Percentiles rank a stretch among this genome's conserved stretches.
phyloP scores from a whole-genome alignment of 1,284 basidiomycete species.

The Megacollybia platyphylla region DNA sequence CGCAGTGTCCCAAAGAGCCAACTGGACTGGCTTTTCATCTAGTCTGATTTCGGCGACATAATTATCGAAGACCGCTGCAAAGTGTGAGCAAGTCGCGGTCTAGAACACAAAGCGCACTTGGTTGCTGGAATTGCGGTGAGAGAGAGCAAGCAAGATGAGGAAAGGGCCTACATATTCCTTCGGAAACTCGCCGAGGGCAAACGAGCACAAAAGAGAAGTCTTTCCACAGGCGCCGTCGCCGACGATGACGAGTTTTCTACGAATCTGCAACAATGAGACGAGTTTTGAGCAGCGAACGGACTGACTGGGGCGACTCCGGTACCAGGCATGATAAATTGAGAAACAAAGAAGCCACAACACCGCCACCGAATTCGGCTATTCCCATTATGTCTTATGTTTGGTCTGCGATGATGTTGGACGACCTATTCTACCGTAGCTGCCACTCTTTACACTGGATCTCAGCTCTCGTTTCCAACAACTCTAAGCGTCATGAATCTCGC shows the following conservation, averaged over 20 bases:
- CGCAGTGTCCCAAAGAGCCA: slow-evolving; percentile 98
- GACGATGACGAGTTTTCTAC: slow-evolving; percentile 86
- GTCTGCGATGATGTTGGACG: too few relatives aligned
- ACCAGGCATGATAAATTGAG: neutral
- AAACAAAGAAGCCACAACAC: too few relatives aligned
- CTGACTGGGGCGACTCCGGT: neutral
- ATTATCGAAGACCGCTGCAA: slow-evolving; percentile 87
- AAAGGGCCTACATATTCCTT: slow-evolving; percentile 76
- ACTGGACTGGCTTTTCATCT: slow-evolving; percentile 92
- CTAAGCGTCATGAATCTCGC: too few relatives aligned
- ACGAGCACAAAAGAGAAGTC: slow-evolving; percentile 77
- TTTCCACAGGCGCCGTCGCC: slow-evolving; percentile 87
- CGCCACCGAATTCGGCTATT: too few relatives aligned
- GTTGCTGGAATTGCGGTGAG: slow-evolving; percentile 28
- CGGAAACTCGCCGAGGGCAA: slow-evolving; percentile 94
- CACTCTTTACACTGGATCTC: too few relatives aligned
- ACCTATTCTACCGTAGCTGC: too few relatives aligned
- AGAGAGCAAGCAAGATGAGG: slow-evolving; percentile 7
- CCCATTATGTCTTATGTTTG: too few relatives aligned
- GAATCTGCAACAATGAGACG: slow-evolving; percentile 37
- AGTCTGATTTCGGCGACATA: slow-evolving; percentile 97
- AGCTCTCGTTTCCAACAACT: too few relatives aligned
- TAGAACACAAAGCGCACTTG: slow-evolving; percentile 26
- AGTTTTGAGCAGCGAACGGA: neutral
- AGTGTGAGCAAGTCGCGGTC: slow-evolving; percentile 10